Conservation (phyloP, 2,329 filamentous ascomycete species). For the Talaromyces verruculosus region DNA sequence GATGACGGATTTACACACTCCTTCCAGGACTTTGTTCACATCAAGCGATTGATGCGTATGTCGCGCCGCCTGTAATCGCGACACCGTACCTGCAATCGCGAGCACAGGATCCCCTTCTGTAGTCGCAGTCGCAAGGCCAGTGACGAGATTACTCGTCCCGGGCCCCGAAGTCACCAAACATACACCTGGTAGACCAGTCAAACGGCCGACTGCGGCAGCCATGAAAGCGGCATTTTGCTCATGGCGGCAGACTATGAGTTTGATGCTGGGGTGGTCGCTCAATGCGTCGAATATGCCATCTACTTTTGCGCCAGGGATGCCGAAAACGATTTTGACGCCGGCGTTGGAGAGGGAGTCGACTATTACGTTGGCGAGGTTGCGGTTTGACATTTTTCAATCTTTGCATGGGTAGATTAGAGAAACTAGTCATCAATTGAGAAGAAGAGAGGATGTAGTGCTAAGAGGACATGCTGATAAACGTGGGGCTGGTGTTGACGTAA, state of each 20-base stretch:
- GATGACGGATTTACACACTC: constrained; percentile 19
- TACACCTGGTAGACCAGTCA: constrained; percentile 19
- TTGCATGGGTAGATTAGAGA: neutral
- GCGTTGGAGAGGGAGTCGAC: constrained; percentile 22
- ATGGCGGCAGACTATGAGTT: constrained; percentile 21
- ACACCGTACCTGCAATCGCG: constrained; percentile 20
- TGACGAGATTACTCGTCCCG: constrained; percentile 23
- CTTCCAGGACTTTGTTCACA: constrained; percentile 21
- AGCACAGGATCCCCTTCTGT: constrained; percentile 21
- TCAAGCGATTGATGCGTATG: constrained; percentile 21
- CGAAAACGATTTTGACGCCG: constrained; percentile 21
- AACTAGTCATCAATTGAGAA: neutral
- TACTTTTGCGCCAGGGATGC: constrained; percentile 22
- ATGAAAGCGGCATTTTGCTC: constrained; percentile 22
- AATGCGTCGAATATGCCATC: constrained; percentile 22
- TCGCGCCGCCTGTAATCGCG: constrained; percentile 20
- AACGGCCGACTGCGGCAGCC: constrained; percentile 20
- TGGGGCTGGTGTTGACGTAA: constrained; percentile 3
- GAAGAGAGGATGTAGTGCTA: neutral
- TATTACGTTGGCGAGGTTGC: constrained; percentile 18
- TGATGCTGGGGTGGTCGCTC: constrained; percentile 20
- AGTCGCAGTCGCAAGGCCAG: constrained; percentile 20
- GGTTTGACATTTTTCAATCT: constrained; percentile 6
- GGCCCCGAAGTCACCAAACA: constrained; percentile 21
- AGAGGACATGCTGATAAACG: neutral